phyloP scores from a whole-genome alignment of 148 eudicot species.

The Heliamphora exappendiculata region DNA sequence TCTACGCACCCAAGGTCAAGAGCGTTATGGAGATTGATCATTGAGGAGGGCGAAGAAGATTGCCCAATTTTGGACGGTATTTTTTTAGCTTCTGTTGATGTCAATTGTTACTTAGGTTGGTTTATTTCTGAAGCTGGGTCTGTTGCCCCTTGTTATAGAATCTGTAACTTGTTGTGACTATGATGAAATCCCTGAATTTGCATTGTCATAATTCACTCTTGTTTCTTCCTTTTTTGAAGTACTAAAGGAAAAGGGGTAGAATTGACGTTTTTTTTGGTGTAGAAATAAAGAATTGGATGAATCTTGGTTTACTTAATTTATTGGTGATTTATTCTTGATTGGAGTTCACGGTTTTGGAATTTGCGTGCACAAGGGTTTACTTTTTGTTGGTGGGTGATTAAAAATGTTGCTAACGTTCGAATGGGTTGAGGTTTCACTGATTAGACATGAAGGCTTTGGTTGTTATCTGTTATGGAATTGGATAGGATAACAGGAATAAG shows the following conservation, averaged over 20 bases:
- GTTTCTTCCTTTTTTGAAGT: neutral
- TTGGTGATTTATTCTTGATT: neutral
- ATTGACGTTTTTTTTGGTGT: neutral
- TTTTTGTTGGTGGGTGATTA: neutral
- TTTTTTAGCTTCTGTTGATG: neutral
- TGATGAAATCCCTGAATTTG: neutral
- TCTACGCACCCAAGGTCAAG: conserved; percentile 48
- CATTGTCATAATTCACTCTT: neutral
- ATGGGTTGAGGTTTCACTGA: neutral
- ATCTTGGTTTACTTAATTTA: neutral
- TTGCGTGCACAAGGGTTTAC: neutral
- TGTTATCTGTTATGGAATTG: too few relatives aligned
- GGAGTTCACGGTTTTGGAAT: neutral
- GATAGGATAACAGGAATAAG: too few relatives aligned
- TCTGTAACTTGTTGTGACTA: neutral
- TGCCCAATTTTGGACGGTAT: neutral
- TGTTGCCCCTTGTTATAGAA: neutral
- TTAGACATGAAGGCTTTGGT: neutral
- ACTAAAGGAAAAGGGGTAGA: neutral
- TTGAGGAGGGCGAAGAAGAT: neutral
- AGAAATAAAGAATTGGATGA: neutral
- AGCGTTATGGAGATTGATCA: conserved; percentile 49
- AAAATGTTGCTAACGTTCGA: neutral
- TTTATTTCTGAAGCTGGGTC: neutral
- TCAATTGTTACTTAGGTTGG: neutral